phyloP scores from a whole-genome alignment of 371 early-diverging fungal species.

The Zychaea mexicana region DNA sequence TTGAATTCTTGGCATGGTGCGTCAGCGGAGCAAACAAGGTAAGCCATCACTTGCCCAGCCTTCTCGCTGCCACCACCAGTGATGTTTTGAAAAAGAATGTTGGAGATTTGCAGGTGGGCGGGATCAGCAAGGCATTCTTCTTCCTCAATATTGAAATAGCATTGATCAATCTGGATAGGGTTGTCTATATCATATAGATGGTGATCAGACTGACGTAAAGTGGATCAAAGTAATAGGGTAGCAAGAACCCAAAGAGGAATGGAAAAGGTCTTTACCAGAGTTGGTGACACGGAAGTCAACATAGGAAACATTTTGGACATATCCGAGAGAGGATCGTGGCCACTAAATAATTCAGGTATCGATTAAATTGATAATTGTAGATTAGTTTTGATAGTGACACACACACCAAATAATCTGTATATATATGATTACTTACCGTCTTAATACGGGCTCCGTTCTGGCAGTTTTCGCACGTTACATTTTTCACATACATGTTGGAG shows the following conservation, averaged over 20 bases:
- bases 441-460: slow-evolving; percentile 28
- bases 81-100: slow-evolving; percentile 18
- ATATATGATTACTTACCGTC: slow-evolving; percentile 4
- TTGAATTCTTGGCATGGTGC: slow-evolving; percentile 15
- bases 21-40: slow-evolving; percentile 21
- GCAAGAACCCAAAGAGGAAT: no score
- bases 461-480: slow-evolving; percentile 20
- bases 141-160: slow-evolving; percentile 14
- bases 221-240: not conserved
- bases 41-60: slow-evolving; percentile 9
- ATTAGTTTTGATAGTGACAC: not conserved
- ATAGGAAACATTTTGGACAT: slow-evolving; percentile 21
- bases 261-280: slow-evolving; percentile 15
- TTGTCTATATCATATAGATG: slow-evolving; percentile 6
- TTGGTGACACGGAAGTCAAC: slow-evolving; percentile 21
- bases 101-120: slow-evolving; percentile 10
- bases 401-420: no score
- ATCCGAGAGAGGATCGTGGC: slow-evolving; percentile 14
- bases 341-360: slow-evolving; percentile 5
- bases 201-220: not conserved
- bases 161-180: slow-evolving; percentile 19
- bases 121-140: slow-evolving; percentile 12
- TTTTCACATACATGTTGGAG: slow-evolving; percentile 18
- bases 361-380: not conserved
- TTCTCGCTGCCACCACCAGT: slow-evolving; percentile 17